Evolutionary conservation across 2,329 filamentous ascomycete species (phyloP).

Genomic region (Dactylellina leptospora): DNA sequence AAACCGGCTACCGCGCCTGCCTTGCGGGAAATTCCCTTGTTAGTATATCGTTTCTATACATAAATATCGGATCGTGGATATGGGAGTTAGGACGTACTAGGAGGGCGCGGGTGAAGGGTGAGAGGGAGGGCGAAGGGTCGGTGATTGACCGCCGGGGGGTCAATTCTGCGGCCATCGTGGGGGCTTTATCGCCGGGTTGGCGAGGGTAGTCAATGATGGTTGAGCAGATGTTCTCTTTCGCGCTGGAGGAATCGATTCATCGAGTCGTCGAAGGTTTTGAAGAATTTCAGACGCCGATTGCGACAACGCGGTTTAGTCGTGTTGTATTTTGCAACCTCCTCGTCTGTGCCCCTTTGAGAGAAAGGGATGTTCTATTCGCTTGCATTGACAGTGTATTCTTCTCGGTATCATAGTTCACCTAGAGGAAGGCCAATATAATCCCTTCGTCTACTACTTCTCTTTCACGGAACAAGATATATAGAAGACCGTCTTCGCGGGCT

Average conservation of each 20-base stretch:
- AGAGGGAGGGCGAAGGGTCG: conserved; percentile 9
- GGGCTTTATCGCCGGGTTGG: background rate
- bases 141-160: background rate
- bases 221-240: background rate
- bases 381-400: background rate
- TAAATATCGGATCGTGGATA: background rate
- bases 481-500: too few species aligned
- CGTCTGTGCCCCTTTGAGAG: background rate
- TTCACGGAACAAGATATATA: too few species aligned
- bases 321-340: background rate
- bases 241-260: background rate
- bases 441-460: too few species aligned
- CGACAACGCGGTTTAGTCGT: conserved; percentile 26
- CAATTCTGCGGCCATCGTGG: conserved; percentile 20
- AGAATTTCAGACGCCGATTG: conserved; percentile 23
- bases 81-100: conserved; percentile 17
- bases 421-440: too few species aligned
- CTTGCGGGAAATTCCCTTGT: conserved; percentile 59
- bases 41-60: conserved; percentile 8
- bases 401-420: too few species aligned
- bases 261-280: conserved; percentile 1
- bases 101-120: conserved; percentile 41
- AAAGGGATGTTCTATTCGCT: background rate
- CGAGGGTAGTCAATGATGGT: background rate
- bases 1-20: conserved; percentile 92